Base-by-base conservation (phyloP, 2,329 filamentous ascomycete genomes). In the Ophiosphaerella korrae region DNA sequence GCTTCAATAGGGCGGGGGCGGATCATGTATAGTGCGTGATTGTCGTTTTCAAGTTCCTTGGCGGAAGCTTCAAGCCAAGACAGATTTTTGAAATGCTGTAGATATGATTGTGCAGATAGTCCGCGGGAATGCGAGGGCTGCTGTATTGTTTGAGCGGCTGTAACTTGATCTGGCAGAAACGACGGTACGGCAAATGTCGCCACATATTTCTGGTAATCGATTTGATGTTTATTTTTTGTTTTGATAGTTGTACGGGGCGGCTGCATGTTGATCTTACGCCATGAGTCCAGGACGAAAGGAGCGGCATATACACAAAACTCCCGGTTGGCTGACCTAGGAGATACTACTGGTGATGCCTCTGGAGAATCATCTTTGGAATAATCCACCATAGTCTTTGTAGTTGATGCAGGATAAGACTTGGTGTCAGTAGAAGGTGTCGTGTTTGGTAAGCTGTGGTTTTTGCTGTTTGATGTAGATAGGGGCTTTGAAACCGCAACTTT, bases 241-340 rank as follows among this genome's bases (percentile, higher is more conserved):
- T 47, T 13, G 16, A 54, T 8, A 13, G 55, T 16, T 1, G 37
- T 26, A 6, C 9, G 8, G n/a, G 48, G 48, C 5, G 34, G 37
- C 32, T 55, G 53, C 35, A 38, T 8, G 39, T 67, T 67, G 50
- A 69, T 60, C 12, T 48, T 38, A 16, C 45, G 52, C 18, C 60
- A 51, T 23, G 41, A 29, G 2, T 50, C 32, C 1, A 60, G 57
- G 13, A 68, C 39, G 35, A 66, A 67, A 1, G 63, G 46, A 2
- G 42, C 26, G 3, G 63, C 63, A 42, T 68, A 68, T 3, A 69
- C 60, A 43, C 64, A 55, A 35, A 60, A 63, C 13, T 58, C 54
- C 32, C 39, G 36, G 21, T 24, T 7, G 16, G 40, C 7, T 12
- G 38, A 7, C 11, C 45, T 41, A 16, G n/a, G 37, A 34, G 40